Evolutionary conservation across 305 asterid genomes (phyloP).

Genomic region (Striga hermonthica): DNA sequence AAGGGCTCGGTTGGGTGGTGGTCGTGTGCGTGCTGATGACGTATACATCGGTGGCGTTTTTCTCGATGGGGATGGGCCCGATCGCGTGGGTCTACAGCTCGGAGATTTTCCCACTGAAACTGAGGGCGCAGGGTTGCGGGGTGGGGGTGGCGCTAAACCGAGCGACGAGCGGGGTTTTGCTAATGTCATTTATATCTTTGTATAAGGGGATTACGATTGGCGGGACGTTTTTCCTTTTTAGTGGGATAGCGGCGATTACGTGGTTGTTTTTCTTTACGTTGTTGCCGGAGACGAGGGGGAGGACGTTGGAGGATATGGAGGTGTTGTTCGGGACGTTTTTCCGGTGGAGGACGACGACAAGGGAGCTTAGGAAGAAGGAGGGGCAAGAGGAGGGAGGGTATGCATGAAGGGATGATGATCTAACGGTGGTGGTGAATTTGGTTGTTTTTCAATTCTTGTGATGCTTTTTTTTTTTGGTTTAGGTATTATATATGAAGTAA

Average conservation of each 20-base stretch:
- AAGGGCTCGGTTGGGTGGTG: constrained; percentile 30
- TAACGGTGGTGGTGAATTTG: too few relatives aligned
- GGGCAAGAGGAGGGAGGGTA: background rate
- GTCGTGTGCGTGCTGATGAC: constrained; percentile 31
- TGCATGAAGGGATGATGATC: background rate
- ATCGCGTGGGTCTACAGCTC: constrained; percentile 73
- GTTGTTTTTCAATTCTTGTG: too few relatives aligned
- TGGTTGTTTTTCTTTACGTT: constrained; percentile 54
- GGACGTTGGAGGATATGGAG: constrained; percentile 56
- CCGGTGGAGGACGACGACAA: constrained; percentile 43
- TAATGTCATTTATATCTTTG: constrained; percentile 50
- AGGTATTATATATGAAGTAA: too few relatives aligned
- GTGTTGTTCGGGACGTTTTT: constrained; percentile 51
- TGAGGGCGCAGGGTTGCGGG: constrained; percentile 63
- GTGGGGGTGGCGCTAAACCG: constrained; percentile 49
- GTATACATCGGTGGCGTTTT: constrained; percentile 42
- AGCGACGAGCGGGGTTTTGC: constrained; percentile 42
- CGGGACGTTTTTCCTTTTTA: constrained; percentile 49
- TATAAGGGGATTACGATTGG: constrained; percentile 46
- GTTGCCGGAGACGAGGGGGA: constrained; percentile 58
- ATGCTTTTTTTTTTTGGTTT: too few relatives aligned
- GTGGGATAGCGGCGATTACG: constrained; percentile 35
- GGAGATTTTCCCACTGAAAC: constrained; percentile 53
- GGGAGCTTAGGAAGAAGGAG: constrained; percentile 31
- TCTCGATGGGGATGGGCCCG: constrained; percentile 70